phyloP scores from a whole-genome alignment of 164 flowering plant species.

The Magnolia officinalis region DNA sequence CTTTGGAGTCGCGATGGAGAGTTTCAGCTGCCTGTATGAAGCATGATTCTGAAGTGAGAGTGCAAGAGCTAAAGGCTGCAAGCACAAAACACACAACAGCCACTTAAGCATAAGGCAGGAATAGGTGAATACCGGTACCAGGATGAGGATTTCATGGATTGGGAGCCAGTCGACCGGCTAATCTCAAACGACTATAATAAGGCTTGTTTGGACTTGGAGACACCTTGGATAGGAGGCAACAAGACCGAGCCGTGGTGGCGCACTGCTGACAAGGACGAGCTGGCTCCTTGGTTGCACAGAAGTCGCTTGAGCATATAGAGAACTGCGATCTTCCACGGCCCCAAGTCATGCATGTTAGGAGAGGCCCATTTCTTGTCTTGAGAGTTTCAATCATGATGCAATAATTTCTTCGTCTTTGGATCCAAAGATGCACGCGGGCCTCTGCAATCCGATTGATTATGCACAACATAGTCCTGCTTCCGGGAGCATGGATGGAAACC shows the following conservation, averaged over 20 bases:
- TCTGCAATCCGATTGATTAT: constrained; percentile 9
- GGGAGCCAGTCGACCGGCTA: constrained; percentile 20
- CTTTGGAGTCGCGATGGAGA: constrained; percentile 7
- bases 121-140: constrained; percentile 17
- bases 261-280: constrained; percentile 41
- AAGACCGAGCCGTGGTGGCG: constrained; percentile 59
- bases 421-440: constrained; percentile 13
- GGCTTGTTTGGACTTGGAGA: constrained; percentile 26
- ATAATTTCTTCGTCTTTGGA: constrained; percentile 23
- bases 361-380: constrained; percentile 22
- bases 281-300: constrained; percentile 52
- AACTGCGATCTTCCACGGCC: constrained; percentile 59
- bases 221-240: constrained; percentile 37
- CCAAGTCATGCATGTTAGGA: constrained; percentile 26
- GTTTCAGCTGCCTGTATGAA: constrained; percentile 22
- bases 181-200: constrained; percentile 22
- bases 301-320: constrained; percentile 38
- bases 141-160: constrained; percentile 24
- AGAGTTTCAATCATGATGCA: constrained; percentile 20
- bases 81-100: constrained; percentile 7
- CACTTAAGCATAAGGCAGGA: constrained; percentile 23
- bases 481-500: constrained; percentile 15
- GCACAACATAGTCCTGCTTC: constrained; percentile 19
- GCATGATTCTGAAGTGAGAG: constrained; percentile 22
- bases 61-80: constrained; percentile 26